A percentile compares a stretch with the other conserved stretches of the same genome.
phyloP scores from a whole-genome alignment of 2,329 filamentous ascomycete genomes.

The Aureobasidium subglaciale region DNA sequence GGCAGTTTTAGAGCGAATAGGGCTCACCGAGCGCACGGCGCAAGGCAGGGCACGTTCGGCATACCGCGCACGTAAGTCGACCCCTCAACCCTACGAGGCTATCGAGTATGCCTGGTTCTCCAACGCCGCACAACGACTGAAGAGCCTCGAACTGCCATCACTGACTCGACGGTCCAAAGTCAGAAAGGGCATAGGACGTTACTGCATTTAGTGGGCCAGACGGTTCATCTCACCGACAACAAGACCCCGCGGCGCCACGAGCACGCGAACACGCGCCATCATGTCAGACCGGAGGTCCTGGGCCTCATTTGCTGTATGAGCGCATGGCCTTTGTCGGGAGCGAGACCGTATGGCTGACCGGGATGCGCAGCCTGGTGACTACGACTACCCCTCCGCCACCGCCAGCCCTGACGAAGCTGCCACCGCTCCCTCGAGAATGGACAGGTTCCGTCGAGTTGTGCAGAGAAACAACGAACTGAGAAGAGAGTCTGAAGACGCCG shows the following conservation, averaged over 20 bases:
- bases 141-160: too few relatives aligned
- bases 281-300: constrained; percentile 19
- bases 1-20: neutral
- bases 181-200: neutral
- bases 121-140: neutral
- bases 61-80: too few relatives aligned
- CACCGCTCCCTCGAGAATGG: constrained; percentile 25
- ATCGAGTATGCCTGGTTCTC: too few relatives aligned
- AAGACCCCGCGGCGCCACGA: neutral
- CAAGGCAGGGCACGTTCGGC: too few relatives aligned
- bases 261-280: neutral
- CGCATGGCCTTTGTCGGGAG: neutral
- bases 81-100: too few relatives aligned
- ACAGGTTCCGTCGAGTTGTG: constrained; percentile 29
- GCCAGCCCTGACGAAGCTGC: constrained; percentile 20
- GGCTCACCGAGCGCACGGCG: neutral
- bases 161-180: neutral
- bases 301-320: constrained; percentile 16
- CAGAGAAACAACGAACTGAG: constrained; percentile 29
- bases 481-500: constrained; percentile 18
- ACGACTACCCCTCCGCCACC: constrained; percentile 41
- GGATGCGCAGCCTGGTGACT: constrained; percentile 29
- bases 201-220: neutral
- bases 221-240: neutral
- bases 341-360: constrained; percentile 10